Evolutionary conservation across 208 protist species (phyloP).

Genomic region (Giardia duodenalis): DNA sequence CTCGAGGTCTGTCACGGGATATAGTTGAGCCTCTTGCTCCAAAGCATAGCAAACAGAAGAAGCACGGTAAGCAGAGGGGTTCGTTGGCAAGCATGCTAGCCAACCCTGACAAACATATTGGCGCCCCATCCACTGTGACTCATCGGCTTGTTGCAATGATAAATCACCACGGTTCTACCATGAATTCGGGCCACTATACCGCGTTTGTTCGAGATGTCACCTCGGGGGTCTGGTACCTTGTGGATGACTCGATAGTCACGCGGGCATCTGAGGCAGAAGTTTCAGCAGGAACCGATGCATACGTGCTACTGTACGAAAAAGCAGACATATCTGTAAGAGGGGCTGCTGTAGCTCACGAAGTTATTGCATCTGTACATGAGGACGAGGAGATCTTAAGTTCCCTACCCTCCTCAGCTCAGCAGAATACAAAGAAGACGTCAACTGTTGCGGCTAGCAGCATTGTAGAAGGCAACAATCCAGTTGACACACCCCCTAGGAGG

Average conservation of each 20-base stretch:
- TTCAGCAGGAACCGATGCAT: not conserved
- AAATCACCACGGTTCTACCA: not conserved
- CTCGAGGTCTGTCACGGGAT: not conserved
- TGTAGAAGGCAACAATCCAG: not conserved
- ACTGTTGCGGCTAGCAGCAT: not conserved
- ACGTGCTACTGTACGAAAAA: not conserved
- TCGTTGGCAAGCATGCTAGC: not conserved
- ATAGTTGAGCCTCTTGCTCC: not conserved
- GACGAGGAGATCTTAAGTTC: no score
- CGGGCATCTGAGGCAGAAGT: not conserved
- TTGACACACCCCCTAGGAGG: not conserved
- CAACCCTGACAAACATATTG: not conserved
- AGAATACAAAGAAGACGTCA: not conserved
- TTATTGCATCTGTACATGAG: not conserved
- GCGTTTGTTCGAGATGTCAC: not conserved
- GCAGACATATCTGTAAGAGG: not conserved
- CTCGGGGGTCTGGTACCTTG: not conserved
- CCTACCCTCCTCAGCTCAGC: no score
- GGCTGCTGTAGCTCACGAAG: not conserved
- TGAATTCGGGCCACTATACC: not conserved
- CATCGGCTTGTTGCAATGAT: not conserved
- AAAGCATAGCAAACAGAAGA: not conserved
- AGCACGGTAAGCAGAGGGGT: not conserved
- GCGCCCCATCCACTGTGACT: no score
- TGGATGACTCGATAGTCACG: not conserved